Conservation (phyloP, 176 grass and related monocot genomes). For the Cocos nucifera region DNA sequence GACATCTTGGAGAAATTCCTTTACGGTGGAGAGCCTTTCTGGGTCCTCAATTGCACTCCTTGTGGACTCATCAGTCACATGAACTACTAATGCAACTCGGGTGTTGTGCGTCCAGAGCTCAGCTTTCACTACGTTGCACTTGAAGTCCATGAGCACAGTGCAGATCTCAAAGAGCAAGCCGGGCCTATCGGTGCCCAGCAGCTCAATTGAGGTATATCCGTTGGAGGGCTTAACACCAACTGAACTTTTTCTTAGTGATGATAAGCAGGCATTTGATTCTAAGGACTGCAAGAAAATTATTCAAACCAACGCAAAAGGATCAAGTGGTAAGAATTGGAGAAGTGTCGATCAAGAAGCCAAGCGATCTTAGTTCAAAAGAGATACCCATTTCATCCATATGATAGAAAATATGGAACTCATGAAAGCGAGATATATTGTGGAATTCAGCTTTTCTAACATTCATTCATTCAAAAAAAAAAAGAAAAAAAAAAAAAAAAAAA, state of each 20-base stretch:
- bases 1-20: conserved; percentile 31
- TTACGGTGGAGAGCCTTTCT: conserved; percentile 18
- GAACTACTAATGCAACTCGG: conserved; percentile 37
- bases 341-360: too few relatives aligned
- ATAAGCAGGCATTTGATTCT: conserved; percentile 22
- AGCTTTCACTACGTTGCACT: conserved; percentile 42
- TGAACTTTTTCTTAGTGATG: not conserved
- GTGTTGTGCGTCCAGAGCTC: conserved; percentile 53
- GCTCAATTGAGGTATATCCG: conserved; percentile 25
- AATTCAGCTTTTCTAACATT: too few relatives aligned
- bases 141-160: conserved; percentile 33
- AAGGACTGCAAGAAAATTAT: conserved; percentile 30
- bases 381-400: too few relatives aligned
- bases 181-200: conserved; percentile 42
- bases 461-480: too few relatives aligned
- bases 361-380: too few relatives aligned
- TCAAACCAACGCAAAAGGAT: too few relatives aligned
- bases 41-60: conserved; percentile 24
- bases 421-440: too few relatives aligned
- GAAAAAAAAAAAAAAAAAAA: too few relatives aligned
- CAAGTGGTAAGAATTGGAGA: too few relatives aligned
- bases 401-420: too few relatives aligned
- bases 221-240: not conserved
- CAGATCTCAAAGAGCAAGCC: conserved; percentile 54
- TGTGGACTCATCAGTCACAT: conserved; percentile 37